These are phyloP conservation scores for Globisporangium canariense DNA, from an alignment of 352 stramenopile species.

Conservation along the genomic window DNA sequence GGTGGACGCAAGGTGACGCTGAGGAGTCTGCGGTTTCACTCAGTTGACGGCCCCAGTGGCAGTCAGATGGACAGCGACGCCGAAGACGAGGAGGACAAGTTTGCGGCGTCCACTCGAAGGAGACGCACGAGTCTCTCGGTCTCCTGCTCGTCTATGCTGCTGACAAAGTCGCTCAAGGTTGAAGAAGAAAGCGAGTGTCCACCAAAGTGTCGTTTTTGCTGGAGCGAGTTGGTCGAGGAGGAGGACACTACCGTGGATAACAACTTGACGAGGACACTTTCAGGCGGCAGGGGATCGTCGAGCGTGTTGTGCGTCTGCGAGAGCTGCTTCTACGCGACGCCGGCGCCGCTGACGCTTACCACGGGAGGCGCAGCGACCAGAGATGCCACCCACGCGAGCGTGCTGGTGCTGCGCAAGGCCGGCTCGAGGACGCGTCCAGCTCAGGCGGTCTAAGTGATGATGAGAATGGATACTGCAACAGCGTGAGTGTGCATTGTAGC, in stretches of 20 bases:
- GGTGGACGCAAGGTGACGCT: slow-evolving; percentile 4
- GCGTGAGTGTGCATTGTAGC: not conserved
- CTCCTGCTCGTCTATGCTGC: not conserved
- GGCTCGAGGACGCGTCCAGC: not conserved
- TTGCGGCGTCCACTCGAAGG: not conserved
- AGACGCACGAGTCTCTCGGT: slow-evolving; percentile 5
- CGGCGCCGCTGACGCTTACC: not conserved
- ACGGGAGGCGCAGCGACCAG: not conserved
- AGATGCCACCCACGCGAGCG: not conserved
- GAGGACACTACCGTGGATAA: not conserved
- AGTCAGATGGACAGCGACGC: not conserved
- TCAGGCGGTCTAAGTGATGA: not conserved
- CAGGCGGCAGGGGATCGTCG: not conserved
- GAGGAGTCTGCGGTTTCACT: slow-evolving; percentile 8
- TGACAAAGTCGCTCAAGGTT: not conserved
- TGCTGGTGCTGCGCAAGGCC: slow-evolving; percentile 8
- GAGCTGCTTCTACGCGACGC: slow-evolving; percentile 4
- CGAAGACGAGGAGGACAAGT: not conserved
- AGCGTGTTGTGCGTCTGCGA: slow-evolving; percentile 4
- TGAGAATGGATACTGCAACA: not conserved
- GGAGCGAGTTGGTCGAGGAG: not conserved
- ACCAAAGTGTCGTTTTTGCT: slow-evolving; percentile 2
- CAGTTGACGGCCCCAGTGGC: not conserved
- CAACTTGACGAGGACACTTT: not conserved
- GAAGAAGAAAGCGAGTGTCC: not conserved